phyloP scores from a whole-genome alignment of 2,329 filamentous ascomycete species.

The Curvularia sp. region DNA sequence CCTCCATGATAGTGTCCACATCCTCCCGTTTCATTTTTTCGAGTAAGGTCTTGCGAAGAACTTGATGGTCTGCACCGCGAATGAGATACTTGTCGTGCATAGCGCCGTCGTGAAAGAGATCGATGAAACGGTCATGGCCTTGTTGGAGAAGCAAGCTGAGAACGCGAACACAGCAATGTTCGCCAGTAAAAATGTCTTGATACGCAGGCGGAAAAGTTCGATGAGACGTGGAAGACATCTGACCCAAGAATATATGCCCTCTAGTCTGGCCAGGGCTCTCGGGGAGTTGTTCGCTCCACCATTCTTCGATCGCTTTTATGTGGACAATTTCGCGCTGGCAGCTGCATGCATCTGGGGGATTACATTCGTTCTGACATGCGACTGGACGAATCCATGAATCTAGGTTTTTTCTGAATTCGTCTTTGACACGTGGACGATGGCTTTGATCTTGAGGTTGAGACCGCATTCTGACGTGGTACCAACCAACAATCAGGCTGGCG shows the following conservation, averaged over 20 bases:
- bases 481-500: conserved; percentile 10
- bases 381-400: not conserved
- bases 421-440: not conserved
- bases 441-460: not conserved
- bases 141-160: not conserved
- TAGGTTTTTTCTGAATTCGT: not conserved
- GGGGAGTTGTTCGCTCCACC: not conserved
- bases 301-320: not conserved
- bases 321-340: conserved; percentile 1
- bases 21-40: not conserved
- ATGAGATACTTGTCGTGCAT: not conserved
- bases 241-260: not conserved
- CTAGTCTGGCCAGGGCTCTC: not conserved
- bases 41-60: not conserved
- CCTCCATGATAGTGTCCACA: not conserved
- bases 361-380: not conserved
- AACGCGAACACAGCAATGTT: not conserved
- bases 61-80: not conserved
- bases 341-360: not conserved
- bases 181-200: not conserved
- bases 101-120: not conserved
- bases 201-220: not conserved
- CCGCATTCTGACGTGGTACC: conserved; percentile 15
- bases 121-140: not conserved
- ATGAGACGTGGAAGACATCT: not conserved